Evolutionary conservation across 139 green algal species (phyloP), one percentile per base, ranked within the genome.

Genomic region (Coccomyxa sp.): DNA sequence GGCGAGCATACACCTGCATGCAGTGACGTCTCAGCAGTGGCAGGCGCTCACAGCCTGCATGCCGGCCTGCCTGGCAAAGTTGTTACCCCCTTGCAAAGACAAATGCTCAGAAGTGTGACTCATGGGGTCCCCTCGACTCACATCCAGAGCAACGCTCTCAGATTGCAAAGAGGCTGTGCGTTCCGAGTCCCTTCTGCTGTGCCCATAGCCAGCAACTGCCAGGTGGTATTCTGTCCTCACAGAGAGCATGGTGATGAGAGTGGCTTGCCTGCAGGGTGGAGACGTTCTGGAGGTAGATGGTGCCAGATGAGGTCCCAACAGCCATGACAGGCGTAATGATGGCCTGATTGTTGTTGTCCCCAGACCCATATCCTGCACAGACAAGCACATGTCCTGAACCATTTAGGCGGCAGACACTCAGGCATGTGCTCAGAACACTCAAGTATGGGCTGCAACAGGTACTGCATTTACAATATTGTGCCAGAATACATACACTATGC

Each of bases 1-100:
- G 86, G 75, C 87, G 89, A 39, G 83, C 86, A 73, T 83, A 86
- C 3, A 90, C 71, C 33, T 81, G 81, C n/a, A n/a, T n/a, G n/a
- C n/a, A n/a, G n/a, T n/a, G n/a, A n/a, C 70, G 73, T 1, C 39
- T 31, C 39, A 77, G 36, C 69, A 55, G 12, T 39, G 68, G 70
- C 55, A 68, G 22, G 22, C 54, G 54, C 54, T 68, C 22, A 22
- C 54, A 68, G 54, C 54, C 22, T 16, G 16, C 16, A 68, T 68
- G 54, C 16, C 16, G 16, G 54, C n/a, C n/a, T n/a, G 50, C 50
- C 18, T 22, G 27, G 50, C 50, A 6, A 5, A 6, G 5, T 10
- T 64, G n/a, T n/a, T 64, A 22, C 27, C 44, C 44, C 44, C 44
- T 58, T 58, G 44, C 12, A 58, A 58, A 58, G 18, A 64, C 22